Evolutionary conservation across 106 monocot species (phyloP).

Genomic region (Phalaenopsis aphrodite): DNA sequence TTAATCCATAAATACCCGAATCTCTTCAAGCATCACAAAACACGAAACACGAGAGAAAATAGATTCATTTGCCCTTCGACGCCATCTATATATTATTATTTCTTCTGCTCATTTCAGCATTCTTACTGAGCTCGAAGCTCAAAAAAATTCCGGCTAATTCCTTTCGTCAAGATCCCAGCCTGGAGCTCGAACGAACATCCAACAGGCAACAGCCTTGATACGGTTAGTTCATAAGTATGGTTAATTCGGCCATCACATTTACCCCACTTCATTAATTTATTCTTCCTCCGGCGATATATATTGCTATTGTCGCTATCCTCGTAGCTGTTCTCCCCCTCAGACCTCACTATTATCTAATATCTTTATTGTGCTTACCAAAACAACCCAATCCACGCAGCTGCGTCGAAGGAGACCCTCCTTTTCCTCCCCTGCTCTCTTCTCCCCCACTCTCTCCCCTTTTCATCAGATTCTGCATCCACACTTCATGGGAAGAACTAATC

Average conservation of each 20-base stretch:
- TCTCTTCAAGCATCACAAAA: no score
- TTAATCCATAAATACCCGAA: no score
- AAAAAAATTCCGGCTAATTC: no score
- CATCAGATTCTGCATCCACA: background rate
- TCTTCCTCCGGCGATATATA: background rate
- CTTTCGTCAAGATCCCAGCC: no score
- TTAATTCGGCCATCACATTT: background rate
- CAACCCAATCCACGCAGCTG: constrained; percentile 4
- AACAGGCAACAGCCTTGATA: no score
- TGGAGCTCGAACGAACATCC: no score
- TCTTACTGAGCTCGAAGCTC: no score
- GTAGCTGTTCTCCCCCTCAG: constrained; percentile 1
- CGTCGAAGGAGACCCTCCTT: background rate
- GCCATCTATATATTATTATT: no score
- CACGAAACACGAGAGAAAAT: no score
- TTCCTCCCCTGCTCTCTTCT: background rate
- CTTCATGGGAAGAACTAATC: constrained; percentile 24
- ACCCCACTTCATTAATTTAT: background rate
- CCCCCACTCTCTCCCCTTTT: background rate
- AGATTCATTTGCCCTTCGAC: no score
- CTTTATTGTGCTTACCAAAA: background rate
- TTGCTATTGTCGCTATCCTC: constrained; percentile 4
- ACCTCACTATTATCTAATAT: background rate
- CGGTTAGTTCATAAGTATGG: background rate
- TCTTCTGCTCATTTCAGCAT: no score